Conservation (phyloP, 352 stramenopile species). For the Pythium volutum region DNA sequence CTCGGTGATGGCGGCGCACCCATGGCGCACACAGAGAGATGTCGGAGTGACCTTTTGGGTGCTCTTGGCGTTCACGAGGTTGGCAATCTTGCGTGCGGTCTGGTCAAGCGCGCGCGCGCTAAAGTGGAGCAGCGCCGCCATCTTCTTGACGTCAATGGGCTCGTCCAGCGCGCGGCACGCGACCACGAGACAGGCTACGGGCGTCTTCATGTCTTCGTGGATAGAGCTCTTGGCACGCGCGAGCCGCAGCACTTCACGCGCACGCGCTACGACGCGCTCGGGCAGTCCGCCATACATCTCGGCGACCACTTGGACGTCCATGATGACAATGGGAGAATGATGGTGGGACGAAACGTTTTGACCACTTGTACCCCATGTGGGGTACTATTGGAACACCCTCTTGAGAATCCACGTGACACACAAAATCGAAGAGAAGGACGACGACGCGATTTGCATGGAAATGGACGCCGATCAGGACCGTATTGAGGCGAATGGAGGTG, state of each 20-base stretch:
- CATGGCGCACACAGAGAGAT: slow-evolving; percentile 70
- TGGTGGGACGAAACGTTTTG: neutral
- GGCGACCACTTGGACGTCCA: slow-evolving; percentile 51
- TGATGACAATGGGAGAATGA: slow-evolving; percentile 20
- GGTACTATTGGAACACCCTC: slow-evolving; percentile 6
- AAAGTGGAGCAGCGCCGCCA: slow-evolving; percentile 41
- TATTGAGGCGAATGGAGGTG: neutral
- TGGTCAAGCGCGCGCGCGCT: slow-evolving; percentile 43
- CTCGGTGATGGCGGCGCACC: slow-evolving; percentile 62
- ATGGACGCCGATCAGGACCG: slow-evolving; percentile 10
- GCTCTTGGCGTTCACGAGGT: slow-evolving; percentile 42
- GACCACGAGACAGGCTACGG: slow-evolving; percentile 64
- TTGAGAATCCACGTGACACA: slow-evolving; percentile 17
- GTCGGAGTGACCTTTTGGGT: slow-evolving; percentile 47
- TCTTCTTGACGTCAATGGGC: slow-evolving; percentile 39
- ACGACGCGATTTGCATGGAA: neutral
- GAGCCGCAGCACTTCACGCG: slow-evolving; percentile 51
- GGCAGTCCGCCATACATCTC: slow-evolving; percentile 54
- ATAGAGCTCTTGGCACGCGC: slow-evolving; percentile 39
- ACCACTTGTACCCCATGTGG: slow-evolving; percentile 1
- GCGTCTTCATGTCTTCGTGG: slow-evolving; percentile 33
- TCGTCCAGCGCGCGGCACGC: slow-evolving; percentile 49
- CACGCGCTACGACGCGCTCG: slow-evolving; percentile 43
- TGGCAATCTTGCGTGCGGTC: slow-evolving; percentile 47
- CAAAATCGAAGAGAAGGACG: slow-evolving; percentile 15